phyloP scores from a whole-genome alignment of 305 asterid genomes.

The Rubia peregrina region DNA sequence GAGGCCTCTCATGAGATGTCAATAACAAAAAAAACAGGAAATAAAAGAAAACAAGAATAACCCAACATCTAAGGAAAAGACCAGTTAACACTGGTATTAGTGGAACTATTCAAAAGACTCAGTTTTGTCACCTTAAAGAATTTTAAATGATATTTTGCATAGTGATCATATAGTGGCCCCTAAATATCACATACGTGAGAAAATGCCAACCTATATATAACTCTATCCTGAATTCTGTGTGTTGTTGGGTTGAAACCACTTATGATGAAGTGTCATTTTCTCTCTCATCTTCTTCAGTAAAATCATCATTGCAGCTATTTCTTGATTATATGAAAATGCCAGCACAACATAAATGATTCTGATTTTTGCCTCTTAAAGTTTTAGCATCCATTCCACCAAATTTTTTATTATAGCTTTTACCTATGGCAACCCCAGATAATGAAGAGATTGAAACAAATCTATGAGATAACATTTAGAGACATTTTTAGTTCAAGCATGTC shows the following conservation, averaged over 20 bases:
- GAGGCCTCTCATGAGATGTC: background rate
- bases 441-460: background rate
- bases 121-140: background rate
- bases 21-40: background rate
- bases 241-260: background rate
- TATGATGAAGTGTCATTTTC: background rate
- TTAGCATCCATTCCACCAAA: background rate
- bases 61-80: background rate
- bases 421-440: background rate
- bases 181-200: background rate
- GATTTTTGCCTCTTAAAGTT: background rate
- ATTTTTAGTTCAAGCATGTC: background rate
- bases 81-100: background rate
- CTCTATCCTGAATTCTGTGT: background rate
- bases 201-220: background rate
- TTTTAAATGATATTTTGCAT: background rate
- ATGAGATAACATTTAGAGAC: background rate
- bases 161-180: background rate
- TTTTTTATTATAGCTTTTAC: background rate
- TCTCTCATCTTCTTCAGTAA: background rate
- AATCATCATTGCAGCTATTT: background rate
- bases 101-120: background rate
- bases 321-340: background rate
- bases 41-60: background rate
- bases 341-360: background rate